These are phyloP conservation scores for Penicillium olsonii DNA, from an alignment of 2,329 filamentous ascomycete genomes.

Conservation along the genomic window DNA sequence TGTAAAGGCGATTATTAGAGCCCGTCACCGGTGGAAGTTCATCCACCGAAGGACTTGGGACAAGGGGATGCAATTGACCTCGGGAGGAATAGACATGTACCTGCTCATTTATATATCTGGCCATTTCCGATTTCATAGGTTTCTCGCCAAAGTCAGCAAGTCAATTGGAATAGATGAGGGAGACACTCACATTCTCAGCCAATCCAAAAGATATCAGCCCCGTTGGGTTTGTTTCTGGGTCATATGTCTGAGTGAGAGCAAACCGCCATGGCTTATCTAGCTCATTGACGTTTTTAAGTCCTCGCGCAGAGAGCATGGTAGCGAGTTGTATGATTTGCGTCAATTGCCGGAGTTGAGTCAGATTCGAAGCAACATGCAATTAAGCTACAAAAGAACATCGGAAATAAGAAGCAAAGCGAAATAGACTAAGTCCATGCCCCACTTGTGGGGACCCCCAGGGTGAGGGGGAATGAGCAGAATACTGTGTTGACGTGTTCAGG, in stretches of 20 bases:
- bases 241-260: conserved; percentile 26
- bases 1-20: too few relatives aligned
- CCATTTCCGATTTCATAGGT: conserved; percentile 40
- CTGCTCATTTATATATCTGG: conserved; percentile 42
- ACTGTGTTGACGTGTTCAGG: too few relatives aligned
- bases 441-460: not conserved
- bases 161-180: too few relatives aligned
- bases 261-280: conserved; percentile 31
- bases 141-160: conserved; percentile 24
- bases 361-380: not conserved
- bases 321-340: not conserved
- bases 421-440: not conserved
- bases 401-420: not conserved
- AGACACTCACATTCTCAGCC: conserved; percentile 36
- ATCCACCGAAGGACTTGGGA: too few relatives aligned
- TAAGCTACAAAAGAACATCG: not conserved
- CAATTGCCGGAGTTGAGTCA: not conserved
- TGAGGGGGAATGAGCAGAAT: not conserved
- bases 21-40: too few relatives aligned
- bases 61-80: too few relatives aligned
- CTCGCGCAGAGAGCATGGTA: conserved; percentile 33
- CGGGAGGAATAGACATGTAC: too few relatives aligned
- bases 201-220: conserved; percentile 40
- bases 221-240: conserved; percentile 30
- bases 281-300: conserved; percentile 22